phyloP scores from a whole-genome alignment of 257 asterid species.

The Fraxinus pennsylvanica region DNA sequence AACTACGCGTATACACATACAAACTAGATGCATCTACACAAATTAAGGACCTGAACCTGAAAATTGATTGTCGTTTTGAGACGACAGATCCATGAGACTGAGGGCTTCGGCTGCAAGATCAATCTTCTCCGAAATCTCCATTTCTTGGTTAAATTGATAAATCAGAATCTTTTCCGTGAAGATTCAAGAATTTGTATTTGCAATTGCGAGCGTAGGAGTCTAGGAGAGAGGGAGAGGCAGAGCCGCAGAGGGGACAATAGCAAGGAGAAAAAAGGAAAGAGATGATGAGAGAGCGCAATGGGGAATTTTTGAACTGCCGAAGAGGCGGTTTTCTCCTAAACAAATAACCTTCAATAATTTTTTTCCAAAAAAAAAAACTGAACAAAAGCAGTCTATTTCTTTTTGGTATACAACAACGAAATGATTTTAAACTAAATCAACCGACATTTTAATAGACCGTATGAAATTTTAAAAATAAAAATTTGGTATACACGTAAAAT shows the following conservation, averaged over 20 bases:
- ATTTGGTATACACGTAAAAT: too few species aligned
- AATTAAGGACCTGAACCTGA: slow-evolving; percentile 37
- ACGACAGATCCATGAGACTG: slow-evolving; percentile 40
- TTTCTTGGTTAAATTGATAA: slow-evolving; percentile 16
- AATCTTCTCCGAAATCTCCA: slow-evolving; percentile 35
- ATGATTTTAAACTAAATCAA: too few species aligned
- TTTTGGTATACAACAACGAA: too few species aligned
- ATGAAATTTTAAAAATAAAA: too few species aligned
- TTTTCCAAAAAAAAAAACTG: too few species aligned
- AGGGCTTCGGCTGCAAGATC: slow-evolving; percentile 47
- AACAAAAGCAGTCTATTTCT: too few species aligned
- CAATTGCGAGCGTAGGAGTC: slow-evolving; percentile 8
- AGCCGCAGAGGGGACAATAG: neutral
- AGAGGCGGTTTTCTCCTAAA: slow-evolving; percentile 34
- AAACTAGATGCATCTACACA: neutral
- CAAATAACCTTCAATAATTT: too few species aligned
- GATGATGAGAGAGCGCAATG: slow-evolving; percentile 14
- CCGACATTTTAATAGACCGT: too few species aligned
- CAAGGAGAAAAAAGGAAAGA: neutral
- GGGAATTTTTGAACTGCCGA: slow-evolving; percentile 35
- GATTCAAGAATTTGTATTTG: slow-evolving; percentile 21
- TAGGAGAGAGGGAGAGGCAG: neutral
- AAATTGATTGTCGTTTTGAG: slow-evolving; percentile 37
- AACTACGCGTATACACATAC: neutral
- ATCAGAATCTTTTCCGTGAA: slow-evolving; percentile 8